Evolutionary conservation across 2,329 filamentous ascomycete genomes (phyloP), one percentile per base, ranked within the genome.

Genomic region (Dothideomycetidae sp.): DNA sequence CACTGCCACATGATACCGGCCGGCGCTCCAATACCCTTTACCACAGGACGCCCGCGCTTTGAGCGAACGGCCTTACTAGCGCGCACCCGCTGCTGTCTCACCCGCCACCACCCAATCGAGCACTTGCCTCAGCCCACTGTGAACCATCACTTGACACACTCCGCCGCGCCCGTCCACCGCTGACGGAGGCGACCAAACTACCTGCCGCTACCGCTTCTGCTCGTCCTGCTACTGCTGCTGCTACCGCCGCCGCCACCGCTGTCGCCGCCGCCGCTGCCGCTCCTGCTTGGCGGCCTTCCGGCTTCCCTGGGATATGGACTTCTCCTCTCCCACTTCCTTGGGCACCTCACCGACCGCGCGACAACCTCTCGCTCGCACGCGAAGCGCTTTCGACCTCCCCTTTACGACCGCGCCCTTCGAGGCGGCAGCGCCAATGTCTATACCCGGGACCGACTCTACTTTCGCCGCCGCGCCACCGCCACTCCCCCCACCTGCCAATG

Each of bases 401-500:
- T 49, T 41, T 57, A 56, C 43, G 55, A 55, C 47, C 50, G 53
- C 50, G 42, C 51, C 56, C 39, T 54, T 54, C 34, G 50, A 60
- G 32, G 55, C 63, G 29, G 61, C 63, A 44, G 65, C 66, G 44
- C 68, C 72, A 46, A 73, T 80, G 71, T 63, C 73, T 42, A 78
- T 81, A 52, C 73, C 72, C 34, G 65, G 40, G 29, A 36, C 69
- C 51, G 63, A 67, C 42, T 64, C 67, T 50, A 62, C 65, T 18
- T n/a, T n/a, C n/a, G 46, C 31, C 15, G 34, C 54, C 30, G 62
- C 64, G 35, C 75, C 76, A 41, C 75, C 76, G 45, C 73, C 75
- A 34, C 63, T 80, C 49, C 76, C 75, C 48, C 76, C 76, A 41
- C 71, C 75, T 36, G 66, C 64, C 54, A 60, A 67, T 51, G 67